These are phyloP conservation scores for Chlorella variabilis DNA, from an alignment of 163 green algal genomes.

Conservation along the genomic window DNA sequence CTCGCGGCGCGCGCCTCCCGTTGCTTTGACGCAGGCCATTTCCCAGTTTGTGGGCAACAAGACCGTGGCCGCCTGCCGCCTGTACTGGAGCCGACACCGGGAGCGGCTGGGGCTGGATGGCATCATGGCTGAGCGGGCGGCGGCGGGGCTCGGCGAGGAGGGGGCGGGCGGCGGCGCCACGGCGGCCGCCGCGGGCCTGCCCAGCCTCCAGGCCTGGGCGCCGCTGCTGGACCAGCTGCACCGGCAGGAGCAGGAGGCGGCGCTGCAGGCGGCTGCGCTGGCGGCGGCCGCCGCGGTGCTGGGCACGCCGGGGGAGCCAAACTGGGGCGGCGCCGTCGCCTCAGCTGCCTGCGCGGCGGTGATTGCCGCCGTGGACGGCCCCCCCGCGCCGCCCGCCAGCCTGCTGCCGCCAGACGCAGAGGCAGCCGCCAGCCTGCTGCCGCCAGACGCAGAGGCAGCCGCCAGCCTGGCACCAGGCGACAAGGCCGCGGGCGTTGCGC, in stretches of 20 bases:
- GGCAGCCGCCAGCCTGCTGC: background rate
- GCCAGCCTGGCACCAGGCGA: no score
- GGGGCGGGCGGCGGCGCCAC: background rate
- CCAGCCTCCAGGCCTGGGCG: slow-evolving; percentile 3
- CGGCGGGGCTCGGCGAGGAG: slow-evolving; percentile 11
- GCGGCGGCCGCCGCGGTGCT: background rate
- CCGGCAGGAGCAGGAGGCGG: slow-evolving; percentile 6
- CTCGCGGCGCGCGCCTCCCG: no score
- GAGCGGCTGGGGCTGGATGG: slow-evolving; percentile 39
- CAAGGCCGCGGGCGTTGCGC: no score
- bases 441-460: background rate
- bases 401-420: background rate
- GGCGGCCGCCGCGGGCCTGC: background rate
- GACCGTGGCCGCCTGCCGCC: slow-evolving; percentile 32
- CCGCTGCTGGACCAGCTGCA: slow-evolving; percentile 27
- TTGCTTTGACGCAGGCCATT: slow-evolving; percentile 21
- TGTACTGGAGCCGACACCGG: slow-evolving; percentile 46
- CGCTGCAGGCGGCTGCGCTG: background rate
- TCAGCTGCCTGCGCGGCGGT: background rate
- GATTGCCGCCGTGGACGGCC: background rate
- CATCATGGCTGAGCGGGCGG: slow-evolving; percentile 28
- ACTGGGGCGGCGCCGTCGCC: background rate
- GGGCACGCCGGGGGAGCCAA: background rate
- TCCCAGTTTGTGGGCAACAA: slow-evolving; percentile 34
- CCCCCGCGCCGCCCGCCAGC: background rate